phyloP scores from a whole-genome alignment of 768 basidiomycete genomes.

The Termitomyces sp. region DNA sequence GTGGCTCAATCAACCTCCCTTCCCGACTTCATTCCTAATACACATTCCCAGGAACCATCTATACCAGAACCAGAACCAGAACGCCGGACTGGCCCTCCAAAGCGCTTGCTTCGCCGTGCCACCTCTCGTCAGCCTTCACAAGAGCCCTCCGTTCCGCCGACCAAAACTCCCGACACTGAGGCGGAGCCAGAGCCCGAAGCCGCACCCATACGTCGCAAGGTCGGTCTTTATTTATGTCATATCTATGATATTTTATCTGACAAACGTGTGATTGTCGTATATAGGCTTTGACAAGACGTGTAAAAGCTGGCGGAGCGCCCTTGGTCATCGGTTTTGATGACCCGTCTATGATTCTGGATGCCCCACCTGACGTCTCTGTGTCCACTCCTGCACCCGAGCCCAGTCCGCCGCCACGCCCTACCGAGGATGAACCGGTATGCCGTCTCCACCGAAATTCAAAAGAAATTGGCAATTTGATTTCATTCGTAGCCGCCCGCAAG shows the following conservation, averaged over 20 bases:
- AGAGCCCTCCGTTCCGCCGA: slow-evolving; percentile 21
- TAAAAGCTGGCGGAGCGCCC: slow-evolving; percentile 25
- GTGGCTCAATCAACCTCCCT: slow-evolving; percentile 26
- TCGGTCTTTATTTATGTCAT: slow-evolving; percentile 9
- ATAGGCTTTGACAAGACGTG: slow-evolving; percentile 40
- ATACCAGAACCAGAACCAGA: slow-evolving; percentile 23
- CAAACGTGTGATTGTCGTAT: not conserved
- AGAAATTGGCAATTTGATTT: not conserved
- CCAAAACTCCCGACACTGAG: slow-evolving; percentile 9
- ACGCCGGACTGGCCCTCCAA: slow-evolving; percentile 9
- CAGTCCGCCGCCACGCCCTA: slow-evolving; percentile 14
- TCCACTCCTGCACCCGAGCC: not conserved
- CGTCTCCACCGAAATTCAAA: not conserved
- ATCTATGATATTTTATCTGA: not conserved
- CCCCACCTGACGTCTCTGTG: slow-evolving; percentile 19
- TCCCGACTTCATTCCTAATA: slow-evolving; percentile 48
- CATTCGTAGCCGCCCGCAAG: slow-evolving; percentile 31
- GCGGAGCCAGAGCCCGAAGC: slow-evolving; percentile 13
- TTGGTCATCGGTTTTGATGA: slow-evolving; percentile 42
- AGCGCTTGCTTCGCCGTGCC: slow-evolving; percentile 29
- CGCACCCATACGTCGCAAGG: slow-evolving; percentile 24
- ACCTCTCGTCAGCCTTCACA: slow-evolving; percentile 36
- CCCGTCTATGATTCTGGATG: slow-evolving; percentile 31
- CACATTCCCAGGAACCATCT: slow-evolving; percentile 46
- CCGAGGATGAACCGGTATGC: slow-evolving; percentile 19